These are phyloP conservation scores for Paecilomyces sp. DNA, from an alignment of 2,329 filamentous ascomycete species.

Conservation along the genomic window DNA sequence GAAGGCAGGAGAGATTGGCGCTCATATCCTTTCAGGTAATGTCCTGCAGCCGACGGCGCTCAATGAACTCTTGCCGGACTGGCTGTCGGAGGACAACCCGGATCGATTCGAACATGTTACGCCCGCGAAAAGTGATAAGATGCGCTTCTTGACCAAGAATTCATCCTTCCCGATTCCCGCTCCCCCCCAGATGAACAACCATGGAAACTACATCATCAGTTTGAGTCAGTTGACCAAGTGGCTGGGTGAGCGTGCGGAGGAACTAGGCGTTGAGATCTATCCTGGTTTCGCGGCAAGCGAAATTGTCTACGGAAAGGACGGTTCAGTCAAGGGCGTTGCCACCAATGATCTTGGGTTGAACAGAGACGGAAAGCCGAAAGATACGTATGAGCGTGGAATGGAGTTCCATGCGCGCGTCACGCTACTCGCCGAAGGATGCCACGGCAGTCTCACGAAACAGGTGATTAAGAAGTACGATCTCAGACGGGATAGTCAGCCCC, in stretches of 20 bases:
- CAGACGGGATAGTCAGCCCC: constrained; percentile 78
- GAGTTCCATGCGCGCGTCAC: constrained; percentile 93
- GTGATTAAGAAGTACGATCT: constrained; percentile 92
- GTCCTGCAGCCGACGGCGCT: constrained; percentile 86
- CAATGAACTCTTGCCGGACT: constrained; percentile 86
- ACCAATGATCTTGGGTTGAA: constrained; percentile 90
- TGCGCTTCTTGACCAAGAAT: constrained; percentile 88
- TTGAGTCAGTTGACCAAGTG: constrained; percentile 93
- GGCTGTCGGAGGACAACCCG: constrained; percentile 82
- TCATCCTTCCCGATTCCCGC: constrained; percentile 71
- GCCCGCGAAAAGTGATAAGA: constrained; percentile 72
- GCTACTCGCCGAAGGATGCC: constrained; percentile 88
- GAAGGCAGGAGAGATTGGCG: constrained; percentile 90
- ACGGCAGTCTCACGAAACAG: constrained; percentile 91
- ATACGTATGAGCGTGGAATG: constrained; percentile 93
- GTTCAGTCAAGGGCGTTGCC: constrained; percentile 85
- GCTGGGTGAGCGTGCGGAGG: constrained; percentile 94
- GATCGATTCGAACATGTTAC: constrained; percentile 83
- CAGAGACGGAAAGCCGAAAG: constrained; percentile 75
- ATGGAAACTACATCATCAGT: constrained; percentile 96
- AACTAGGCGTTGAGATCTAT: constrained; percentile 91
- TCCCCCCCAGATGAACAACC: constrained; percentile 96
- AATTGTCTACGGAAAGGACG: constrained; percentile 77
- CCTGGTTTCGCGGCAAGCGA: constrained; percentile 93
- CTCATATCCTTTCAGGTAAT: constrained; percentile 91